Base-by-base conservation (phyloP, 2,329 filamentous ascomycete species). In the Penicillium rolfsii region DNA sequence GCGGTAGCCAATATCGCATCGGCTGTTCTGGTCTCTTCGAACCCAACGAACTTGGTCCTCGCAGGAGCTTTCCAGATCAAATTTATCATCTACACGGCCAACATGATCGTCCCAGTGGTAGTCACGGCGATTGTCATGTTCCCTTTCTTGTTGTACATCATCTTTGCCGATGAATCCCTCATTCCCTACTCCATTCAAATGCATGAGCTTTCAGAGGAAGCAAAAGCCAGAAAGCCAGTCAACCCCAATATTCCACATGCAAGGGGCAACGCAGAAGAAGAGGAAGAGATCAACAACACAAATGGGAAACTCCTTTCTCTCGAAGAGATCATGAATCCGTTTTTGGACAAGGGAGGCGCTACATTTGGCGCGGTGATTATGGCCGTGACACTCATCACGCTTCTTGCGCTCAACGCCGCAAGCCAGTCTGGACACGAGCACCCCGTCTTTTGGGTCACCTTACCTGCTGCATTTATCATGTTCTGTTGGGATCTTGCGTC, bases 311-410 rank as follows among this genome's bases (percentile, higher is more conserved):
- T 84, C 0, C 75, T 89, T 0, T 87, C 87, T 0, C 81, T 91
- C 0, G 88, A 89, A 64, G 89, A 91, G 68, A 90, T 91, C 67
- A 85, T 91, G 83, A 90, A 91, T 64, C 89, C 89, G 0, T 91
- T 89, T 60, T 73, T 91, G 0, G 89, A 92, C 70, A 89, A 86
- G 64, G 77, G 80, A 2, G 85, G 89, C 8, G 89, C 89, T 0
- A 78, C 79, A 0, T 87, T 91, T 58, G 89, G 88, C 1, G 85
- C 82, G 0, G 64, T 85, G 5, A 79, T 91, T 58, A 91, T 92
- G 88, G 82, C 87, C 1, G 81, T 80, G 0, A 90, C 89, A 0
- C 81, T 92, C 28, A 78, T 91, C 59, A 87, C 87, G 0, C 78
- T 92, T 0, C 77, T 91, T 1, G 85, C 82, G 0, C 71, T 91